Evolutionary conservation across 2,329 filamentous ascomycete genomes (phyloP), one percentile per base, ranked within the genome.

Genomic region (Fusarium abutilonis): DNA sequence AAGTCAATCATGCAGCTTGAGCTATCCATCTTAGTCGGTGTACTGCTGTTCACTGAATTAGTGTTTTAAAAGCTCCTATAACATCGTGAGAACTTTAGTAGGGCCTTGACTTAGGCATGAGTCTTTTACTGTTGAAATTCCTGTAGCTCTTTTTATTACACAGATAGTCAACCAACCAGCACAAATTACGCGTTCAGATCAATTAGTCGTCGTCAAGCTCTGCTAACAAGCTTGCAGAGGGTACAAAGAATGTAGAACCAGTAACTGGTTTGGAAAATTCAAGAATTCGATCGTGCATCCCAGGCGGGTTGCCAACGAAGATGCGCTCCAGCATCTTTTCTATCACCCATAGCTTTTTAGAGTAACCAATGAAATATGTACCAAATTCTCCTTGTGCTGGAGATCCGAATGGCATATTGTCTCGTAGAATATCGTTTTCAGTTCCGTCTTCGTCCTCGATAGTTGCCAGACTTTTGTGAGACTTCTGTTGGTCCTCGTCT

Each of bases 381-480:
- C 84, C 84, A 56, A 81, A 86, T 66, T 85, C 78, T 0, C 76
- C 78, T 0, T 75, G 68, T 0, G 77, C 80, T 0, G 83, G 83
- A 0, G 80, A 81, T 0, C 84, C 84, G 70, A 86, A 86, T 0
- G 84, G 84, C 84, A 86, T 86, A 59, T 86, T 87, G 54, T 86
- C 84, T 0, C 84, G 76, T 3, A 86, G 72, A 36, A 86, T 84
- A 32, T 77, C 79, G 59, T 82, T 73, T 69, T 86, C 84, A 8
- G 75, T 72, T 1, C 82, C 83, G 8, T 77, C 55, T 4, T 81
- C 79, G 52, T 83, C 81, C 40, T 81, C 78, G 34, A 87, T 80
- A 0, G 83, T 86, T 3, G 78, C 77, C 0, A 87, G 79, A 5
- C 79, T 79, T 71, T 86, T 87, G 66, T 86, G 83, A 2, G 83